Percentiles rank a stretch among this genome's conserved stretches.
These are phyloP conservation scores for Tephrocybe sp. DNA, from an alignment of 768 basidiomycete genomes.

Conservation along the genomic window DNA sequence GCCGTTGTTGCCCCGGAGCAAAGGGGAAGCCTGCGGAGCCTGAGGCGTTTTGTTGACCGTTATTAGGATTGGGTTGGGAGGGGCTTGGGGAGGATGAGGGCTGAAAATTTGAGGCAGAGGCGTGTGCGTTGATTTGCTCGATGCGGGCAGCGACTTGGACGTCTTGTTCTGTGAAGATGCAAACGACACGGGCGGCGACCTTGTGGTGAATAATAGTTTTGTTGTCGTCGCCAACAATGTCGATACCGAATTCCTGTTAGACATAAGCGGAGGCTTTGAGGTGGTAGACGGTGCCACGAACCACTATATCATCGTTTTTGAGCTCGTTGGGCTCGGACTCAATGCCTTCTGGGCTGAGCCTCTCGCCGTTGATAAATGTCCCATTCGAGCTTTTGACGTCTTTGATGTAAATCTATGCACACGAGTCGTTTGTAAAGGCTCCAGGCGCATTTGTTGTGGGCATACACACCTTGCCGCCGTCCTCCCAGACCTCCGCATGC, in stretches of 20 bases:
- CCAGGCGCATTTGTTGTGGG: not conserved
- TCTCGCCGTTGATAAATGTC: slow-evolving; percentile 96
- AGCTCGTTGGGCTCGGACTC: slow-evolving; percentile 94
- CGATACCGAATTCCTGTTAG: slow-evolving; percentile 94
- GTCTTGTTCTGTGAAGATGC: slow-evolving; percentile 86
- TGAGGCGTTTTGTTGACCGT: slow-evolving; percentile 5
- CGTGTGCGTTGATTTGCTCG: slow-evolving; percentile 64
- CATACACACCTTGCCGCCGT: slow-evolving; percentile 68
- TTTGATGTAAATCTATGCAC: slow-evolving; percentile 87
- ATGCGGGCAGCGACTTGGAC: slow-evolving; percentile 69
- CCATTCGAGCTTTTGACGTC: slow-evolving; percentile 98
- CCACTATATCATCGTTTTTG: slow-evolving; percentile 94
- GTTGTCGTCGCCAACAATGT: slow-evolving; percentile 98
- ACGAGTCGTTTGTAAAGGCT: slow-evolving; percentile 13
- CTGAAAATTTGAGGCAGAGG: slow-evolving; percentile 35
- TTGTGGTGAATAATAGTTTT: slow-evolving; percentile 98
- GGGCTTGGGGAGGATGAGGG: slow-evolving; percentile 20
- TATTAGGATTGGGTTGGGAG: slow-evolving; percentile 17
- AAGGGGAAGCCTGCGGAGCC: slow-evolving; percentile 20
- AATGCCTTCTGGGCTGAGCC: slow-evolving; percentile 84
- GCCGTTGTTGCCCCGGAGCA: slow-evolving; percentile 44
- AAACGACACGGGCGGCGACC: slow-evolving; percentile 92
- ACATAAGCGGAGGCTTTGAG: slow-evolving; percentile 3
- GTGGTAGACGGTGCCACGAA: slow-evolving; percentile 40
- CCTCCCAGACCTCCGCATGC: slow-evolving; percentile 99